These are phyloP conservation scores for Chalciporus sp. DNA, from an alignment of 1,284 basidiomycete species.

Conservation along the genomic window DNA sequence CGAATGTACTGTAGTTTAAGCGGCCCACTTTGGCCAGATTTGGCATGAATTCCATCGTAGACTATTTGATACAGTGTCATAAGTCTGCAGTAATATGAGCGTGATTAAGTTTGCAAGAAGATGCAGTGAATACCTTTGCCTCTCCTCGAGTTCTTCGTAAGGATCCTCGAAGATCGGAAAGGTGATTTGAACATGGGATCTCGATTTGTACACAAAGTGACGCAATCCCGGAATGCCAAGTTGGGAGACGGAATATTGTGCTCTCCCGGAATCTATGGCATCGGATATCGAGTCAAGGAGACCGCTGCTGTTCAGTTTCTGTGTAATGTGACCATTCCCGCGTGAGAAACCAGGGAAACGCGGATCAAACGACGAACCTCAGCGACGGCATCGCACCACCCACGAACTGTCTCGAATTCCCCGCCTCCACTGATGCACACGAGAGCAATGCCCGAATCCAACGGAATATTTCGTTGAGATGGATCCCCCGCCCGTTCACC, in stretches of 20 bases:
- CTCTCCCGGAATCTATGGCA: conserved; percentile 50
- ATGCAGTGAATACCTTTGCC: conserved; percentile 48
- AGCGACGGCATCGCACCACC: conserved; percentile 70
- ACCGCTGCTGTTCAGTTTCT: conserved; percentile 67
- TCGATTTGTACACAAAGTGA: conserved; percentile 95
- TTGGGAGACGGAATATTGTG: conserved; percentile 67
- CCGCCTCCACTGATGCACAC: conserved; percentile 69
- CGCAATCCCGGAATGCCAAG: conserved; percentile 85
- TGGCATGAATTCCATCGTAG: conserved; percentile 85
- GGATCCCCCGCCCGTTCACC: conserved; percentile 2
- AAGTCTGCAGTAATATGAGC: conserved; percentile 48
- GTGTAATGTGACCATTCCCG: conserved; percentile 2
- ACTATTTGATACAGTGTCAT: conserved; percentile 83
- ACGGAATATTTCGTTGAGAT: conserved; percentile 4
- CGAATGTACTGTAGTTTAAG: conserved; percentile 84
- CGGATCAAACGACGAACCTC: conserved; percentile 45
- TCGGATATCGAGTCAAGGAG: conserved; percentile 52
- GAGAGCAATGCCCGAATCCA: conserved; percentile 52
- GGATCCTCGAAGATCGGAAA: conserved; percentile 81
- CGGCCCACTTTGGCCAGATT: conserved; percentile 74
- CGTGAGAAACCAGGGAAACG: not conserved
- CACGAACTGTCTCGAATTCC: conserved; percentile 69
- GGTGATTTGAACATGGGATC: conserved; percentile 87
- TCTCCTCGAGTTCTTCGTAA: conserved; percentile 65
- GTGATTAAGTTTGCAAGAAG: not conserved